phyloP scores from a whole-genome alignment of 2,329 filamentous ascomycete genomes.

The Ophiobolus disseminans region DNA sequence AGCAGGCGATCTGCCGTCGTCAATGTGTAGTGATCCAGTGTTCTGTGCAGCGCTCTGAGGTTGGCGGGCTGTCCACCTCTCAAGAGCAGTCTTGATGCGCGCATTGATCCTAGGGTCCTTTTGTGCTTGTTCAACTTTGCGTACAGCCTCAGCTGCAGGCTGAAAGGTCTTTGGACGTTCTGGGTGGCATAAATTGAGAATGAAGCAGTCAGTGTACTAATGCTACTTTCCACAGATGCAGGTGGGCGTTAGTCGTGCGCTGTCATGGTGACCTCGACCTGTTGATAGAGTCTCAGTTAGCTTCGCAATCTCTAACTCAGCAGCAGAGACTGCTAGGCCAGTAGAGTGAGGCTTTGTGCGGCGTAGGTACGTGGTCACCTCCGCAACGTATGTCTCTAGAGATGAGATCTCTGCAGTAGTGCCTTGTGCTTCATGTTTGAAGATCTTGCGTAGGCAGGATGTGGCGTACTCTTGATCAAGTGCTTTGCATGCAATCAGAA shows the following conservation, averaged over 20 bases:
- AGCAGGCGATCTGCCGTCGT: not conserved
- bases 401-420: no score
- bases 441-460: no score
- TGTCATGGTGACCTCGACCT: not conserved
- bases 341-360: no score
- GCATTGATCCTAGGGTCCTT: not conserved
- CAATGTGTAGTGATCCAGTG: not conserved
- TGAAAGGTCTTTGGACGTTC: not conserved
- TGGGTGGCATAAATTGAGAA: not conserved
- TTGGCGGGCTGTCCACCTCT: not conserved
- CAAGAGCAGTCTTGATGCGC: not conserved
- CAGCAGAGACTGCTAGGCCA: not conserved
- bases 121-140: not conserved
- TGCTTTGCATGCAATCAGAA: no score
- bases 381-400: no score
- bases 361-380: no score
- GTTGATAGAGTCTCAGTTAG: not conserved
- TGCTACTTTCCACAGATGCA: not conserved
- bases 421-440: no score
- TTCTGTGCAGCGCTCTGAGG: not conserved
- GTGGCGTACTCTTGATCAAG: no score
- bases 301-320: not conserved
- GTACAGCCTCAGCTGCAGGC: conserved; percentile 1
- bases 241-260: not conserved
- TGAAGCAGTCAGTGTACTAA: not conserved